These are phyloP conservation scores for Prunus kanzakura DNA, from an alignment of 306 rosid species.

Conservation along the genomic window DNA sequence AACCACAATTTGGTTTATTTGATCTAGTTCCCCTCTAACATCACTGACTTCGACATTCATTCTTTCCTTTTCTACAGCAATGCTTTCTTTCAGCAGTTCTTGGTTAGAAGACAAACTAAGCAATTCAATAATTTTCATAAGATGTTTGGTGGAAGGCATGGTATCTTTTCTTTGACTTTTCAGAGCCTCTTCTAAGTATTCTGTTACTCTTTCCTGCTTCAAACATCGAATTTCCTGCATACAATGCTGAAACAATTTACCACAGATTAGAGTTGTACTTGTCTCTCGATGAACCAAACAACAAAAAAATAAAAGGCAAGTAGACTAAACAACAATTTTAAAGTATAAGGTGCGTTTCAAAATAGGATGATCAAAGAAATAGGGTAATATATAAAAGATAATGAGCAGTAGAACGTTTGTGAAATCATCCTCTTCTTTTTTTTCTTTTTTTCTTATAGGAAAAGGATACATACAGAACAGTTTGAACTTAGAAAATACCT, in stretches of 20 bases:
- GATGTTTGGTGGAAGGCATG: constrained; percentile 45
- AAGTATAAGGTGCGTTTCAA: not conserved
- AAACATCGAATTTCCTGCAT: constrained; percentile 61
- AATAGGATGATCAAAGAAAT: not conserved
- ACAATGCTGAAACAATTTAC: constrained; percentile 49
- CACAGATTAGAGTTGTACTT: constrained; percentile 28
- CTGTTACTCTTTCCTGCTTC: constrained; percentile 58
- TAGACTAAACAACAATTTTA: not conserved
- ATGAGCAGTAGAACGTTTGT: constrained; percentile 18
- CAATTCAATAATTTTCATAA: constrained; percentile 52
- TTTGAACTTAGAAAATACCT: constrained; percentile 51
- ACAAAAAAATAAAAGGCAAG: not conserved
- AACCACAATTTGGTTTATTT: constrained; percentile 52
- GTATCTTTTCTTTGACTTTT: constrained; percentile 44
- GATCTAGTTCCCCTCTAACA: constrained; percentile 48
- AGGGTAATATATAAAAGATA: not conserved
- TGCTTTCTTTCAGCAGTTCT: constrained; percentile 78
- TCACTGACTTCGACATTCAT: constrained; percentile 47
- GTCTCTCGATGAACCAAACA: constrained; percentile 3
- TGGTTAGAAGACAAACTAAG: constrained; percentile 63
- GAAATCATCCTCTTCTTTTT: not conserved
- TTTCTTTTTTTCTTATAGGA: not conserved
- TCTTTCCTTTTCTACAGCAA: constrained; percentile 83
- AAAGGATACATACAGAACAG: constrained; percentile 1
- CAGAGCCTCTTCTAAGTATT: constrained; percentile 65